phyloP scores from a whole-genome alignment of 257 asterid genomes.

The Thymus quinquecostatus region DNA sequence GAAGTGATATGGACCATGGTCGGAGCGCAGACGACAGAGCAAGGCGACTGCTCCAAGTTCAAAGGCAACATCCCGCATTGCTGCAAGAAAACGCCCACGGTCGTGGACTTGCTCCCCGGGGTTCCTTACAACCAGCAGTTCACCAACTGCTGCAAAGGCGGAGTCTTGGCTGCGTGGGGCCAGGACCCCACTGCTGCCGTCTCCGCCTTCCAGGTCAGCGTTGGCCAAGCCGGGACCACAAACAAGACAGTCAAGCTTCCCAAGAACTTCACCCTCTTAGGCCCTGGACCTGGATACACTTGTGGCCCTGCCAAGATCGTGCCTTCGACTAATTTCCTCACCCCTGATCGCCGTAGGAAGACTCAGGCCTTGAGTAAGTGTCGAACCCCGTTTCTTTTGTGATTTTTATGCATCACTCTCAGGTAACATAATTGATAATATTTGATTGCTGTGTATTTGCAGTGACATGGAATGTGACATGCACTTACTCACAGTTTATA shows the following conservation, averaged over 20 bases:
- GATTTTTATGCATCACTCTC: not conserved
- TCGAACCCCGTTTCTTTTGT: not conserved
- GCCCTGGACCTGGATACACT: conserved; percentile 80
- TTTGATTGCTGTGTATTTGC: conserved; percentile 23
- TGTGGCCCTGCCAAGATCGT: conserved; percentile 83
- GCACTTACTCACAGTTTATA: conserved; percentile 75
- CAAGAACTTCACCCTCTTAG: conserved; percentile 68
- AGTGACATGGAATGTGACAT: conserved; percentile 89
- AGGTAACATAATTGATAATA: not conserved
- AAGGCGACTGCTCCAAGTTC: conserved; percentile 87
- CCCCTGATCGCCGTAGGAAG: conserved; percentile 69
- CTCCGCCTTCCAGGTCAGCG: conserved; percentile 64
- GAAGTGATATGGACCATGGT: conserved; percentile 79
- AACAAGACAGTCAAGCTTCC: conserved; percentile 80
- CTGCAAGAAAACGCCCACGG: conserved; percentile 66
- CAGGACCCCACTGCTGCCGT: conserved; percentile 65
- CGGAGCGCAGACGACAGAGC: conserved; percentile 76
- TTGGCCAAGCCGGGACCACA: conserved; percentile 77
- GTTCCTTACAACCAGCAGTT: conserved; percentile 80
- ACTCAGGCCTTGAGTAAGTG: conserved; percentile 75
- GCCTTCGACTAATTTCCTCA: conserved; percentile 65
- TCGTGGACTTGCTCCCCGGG: conserved; percentile 75
- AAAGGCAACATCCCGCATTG: conserved; percentile 79
- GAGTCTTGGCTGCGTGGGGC: conserved; percentile 71
- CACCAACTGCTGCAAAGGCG: conserved; percentile 77